These are phyloP conservation scores for Pseudogymnoascus sp. DNA, from an alignment of 2,329 filamentous ascomycete species.

Conservation along the genomic window DNA sequence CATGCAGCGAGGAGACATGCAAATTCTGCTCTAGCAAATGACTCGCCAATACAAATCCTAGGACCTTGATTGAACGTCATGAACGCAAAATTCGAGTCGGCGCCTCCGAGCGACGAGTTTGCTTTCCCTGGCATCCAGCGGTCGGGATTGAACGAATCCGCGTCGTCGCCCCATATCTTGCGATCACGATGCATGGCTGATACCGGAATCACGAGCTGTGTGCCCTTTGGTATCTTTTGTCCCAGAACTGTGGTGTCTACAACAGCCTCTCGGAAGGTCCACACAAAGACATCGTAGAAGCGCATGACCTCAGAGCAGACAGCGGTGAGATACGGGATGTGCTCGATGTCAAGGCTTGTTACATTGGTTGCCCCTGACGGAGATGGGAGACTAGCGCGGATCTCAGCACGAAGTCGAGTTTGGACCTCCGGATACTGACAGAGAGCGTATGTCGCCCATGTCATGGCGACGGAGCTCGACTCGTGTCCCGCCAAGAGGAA, in stretches of 20 bases:
- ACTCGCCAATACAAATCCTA: constrained; percentile 73
- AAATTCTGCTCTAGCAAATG: constrained; percentile 77
- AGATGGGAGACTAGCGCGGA: constrained; percentile 52
- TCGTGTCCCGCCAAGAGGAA: constrained; percentile 79
- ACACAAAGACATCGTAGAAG: constrained; percentile 57
- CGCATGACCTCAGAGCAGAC: constrained; percentile 72
- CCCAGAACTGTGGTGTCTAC: constrained; percentile 58
- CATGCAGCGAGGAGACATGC: constrained; percentile 71
- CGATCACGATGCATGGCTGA: constrained; percentile 61
- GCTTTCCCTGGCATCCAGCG: constrained; percentile 53
- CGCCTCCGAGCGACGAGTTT: constrained; percentile 56
- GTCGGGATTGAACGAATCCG: constrained; percentile 68
- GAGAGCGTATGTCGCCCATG: constrained; percentile 67
- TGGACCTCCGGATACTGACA: constrained; percentile 58
- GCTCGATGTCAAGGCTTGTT: constrained; percentile 54
- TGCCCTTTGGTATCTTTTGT: constrained; percentile 60
- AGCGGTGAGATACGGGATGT: constrained; percentile 70
- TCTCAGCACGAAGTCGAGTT: constrained; percentile 56
- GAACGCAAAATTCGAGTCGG: constrained; percentile 66
- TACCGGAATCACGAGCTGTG: constrained; percentile 53
- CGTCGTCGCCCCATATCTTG: constrained; percentile 69
- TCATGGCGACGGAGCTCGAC: constrained; percentile 68
- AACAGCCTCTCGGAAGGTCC: constrained; percentile 56
- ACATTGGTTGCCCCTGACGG: constrained; percentile 35
- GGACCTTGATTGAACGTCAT: constrained; percentile 83